phyloP scores from a whole-genome alignment of 345 rosid species.

The Ceriops decandra region DNA sequence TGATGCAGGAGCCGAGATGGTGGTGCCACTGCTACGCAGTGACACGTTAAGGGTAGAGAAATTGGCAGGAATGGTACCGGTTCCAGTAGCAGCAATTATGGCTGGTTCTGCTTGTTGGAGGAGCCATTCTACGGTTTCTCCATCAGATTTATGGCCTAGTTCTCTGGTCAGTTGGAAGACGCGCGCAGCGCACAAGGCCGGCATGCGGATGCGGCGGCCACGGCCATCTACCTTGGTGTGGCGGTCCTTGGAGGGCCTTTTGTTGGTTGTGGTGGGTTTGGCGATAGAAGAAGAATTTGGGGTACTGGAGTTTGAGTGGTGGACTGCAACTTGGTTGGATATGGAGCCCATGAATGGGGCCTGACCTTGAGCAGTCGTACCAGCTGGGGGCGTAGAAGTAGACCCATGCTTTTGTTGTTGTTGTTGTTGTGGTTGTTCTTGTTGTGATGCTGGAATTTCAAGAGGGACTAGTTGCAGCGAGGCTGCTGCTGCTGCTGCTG shows the following conservation, averaged over 20 bases:
- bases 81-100: constrained; percentile 68
- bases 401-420: constrained; percentile 27
- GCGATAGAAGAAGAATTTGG: constrained; percentile 17
- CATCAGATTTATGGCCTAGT: constrained; percentile 76
- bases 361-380: constrained; percentile 18
- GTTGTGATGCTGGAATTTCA: constrained; percentile 25
- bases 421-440: neutral
- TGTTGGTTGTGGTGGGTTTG: constrained; percentile 28
- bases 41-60: constrained; percentile 72
- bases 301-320: constrained; percentile 10
- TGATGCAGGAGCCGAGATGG: constrained; percentile 49
- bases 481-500: constrained; percentile 7
- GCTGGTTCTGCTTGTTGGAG: constrained; percentile 81
- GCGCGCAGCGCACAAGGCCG: constrained; percentile 77
- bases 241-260: constrained; percentile 67
- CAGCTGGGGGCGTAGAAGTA: constrained; percentile 15
- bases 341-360: constrained; percentile 51
- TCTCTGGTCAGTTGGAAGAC: constrained; percentile 78
- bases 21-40: constrained; percentile 58
- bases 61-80: constrained; percentile 86
- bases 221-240: constrained; percentile 89
- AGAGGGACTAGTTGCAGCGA: constrained; percentile 32
- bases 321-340: constrained; percentile 26
- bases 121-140: constrained; percentile 84
- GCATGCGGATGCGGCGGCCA: constrained; percentile 83